Conservation (phyloP, 208 protist species). For the Trypanosoma avium region DNA sequence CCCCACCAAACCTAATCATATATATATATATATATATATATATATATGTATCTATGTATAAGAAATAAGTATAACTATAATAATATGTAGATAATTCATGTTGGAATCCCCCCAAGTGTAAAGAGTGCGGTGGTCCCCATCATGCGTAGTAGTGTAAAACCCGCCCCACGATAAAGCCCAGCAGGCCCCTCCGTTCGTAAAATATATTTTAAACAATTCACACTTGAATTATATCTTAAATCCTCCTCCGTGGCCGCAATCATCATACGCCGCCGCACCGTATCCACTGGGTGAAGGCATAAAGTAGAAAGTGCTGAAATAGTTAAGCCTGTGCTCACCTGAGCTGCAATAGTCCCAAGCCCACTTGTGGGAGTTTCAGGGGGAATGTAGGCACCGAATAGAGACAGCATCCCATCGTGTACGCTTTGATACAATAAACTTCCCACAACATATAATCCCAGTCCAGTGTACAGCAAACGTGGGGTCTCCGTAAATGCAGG, state of each 20-base stretch:
- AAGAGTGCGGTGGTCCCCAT: conserved; percentile 44
- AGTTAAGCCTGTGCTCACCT: conserved; percentile 45
- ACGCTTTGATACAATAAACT: conserved; percentile 61
- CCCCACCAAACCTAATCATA: neutral
- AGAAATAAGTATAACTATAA: no score
- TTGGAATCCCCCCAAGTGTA: conserved; percentile 19
- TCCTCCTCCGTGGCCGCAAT: conserved; percentile 66
- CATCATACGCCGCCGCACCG: conserved; percentile 82
- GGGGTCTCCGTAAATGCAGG: conserved; percentile 61
- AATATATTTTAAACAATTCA: conserved; percentile 60
- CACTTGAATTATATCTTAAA: conserved; percentile 52
- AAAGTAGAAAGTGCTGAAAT: conserved; percentile 61
- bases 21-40: no score
- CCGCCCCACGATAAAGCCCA: conserved; percentile 73
- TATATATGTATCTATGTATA: no score
- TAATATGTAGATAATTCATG: no score
- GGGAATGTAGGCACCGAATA: conserved; percentile 47
- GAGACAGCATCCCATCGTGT: conserved; percentile 34
- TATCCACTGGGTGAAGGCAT: conserved; percentile 72
- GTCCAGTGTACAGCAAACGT: conserved; percentile 68
- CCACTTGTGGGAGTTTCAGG: conserved; percentile 37
- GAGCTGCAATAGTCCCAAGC: conserved; percentile 40
- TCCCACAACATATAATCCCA: conserved; percentile 67
- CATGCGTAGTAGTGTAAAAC: conserved; percentile 58
- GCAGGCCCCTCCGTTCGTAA: conserved; percentile 53